Evolutionary conservation across 129 eudicot species (phyloP), one percentile per base, ranked within the genome.

Genomic region (Heracleum sosnowskyi): DNA sequence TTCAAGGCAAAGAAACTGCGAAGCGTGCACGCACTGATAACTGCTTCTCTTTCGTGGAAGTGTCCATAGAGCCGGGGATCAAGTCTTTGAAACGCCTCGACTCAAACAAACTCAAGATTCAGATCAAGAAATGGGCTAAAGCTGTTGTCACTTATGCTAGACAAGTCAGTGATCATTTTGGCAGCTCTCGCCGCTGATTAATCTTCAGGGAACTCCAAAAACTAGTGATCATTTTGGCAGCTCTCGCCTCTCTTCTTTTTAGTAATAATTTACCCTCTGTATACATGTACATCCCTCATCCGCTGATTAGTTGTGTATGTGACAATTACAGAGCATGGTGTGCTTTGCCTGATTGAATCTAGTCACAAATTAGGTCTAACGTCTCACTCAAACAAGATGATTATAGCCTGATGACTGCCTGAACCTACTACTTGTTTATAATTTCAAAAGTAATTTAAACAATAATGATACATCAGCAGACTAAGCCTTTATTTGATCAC

Each of bases 61-160:
- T 92, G 63, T 81, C 88, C 8, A 85, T 90, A 1, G 91, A 90
- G 13, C 90, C 91, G 0, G 84, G 86, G 10, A 83, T 81, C 34
- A 88, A 86, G 44, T 83, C 95, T 20, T 68, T 92, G 41, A 83
- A 86, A 74, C 85, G 83, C 46, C 77, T 92, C 37, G 93, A 92
- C 81, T 90, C 97, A 4, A 83, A 80, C 37, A 92, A 90, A 89
- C 83, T 92, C 70, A 92, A 92, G 77, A 47, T 47, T 0, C 88
- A 85, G 46, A 90, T 92, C 87, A 87, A 79, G 74, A 84, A 81
- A 85, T 92, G 97, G 97, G 93, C 97, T 44, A 92, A 88, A 57
- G 88, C 84, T 4, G 97, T 92, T 28, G 97, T 81, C 45, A 40
- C 78, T n/a, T 88, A 92, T 47, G 97, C 97, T 69, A 87, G 92